These are phyloP conservation scores for Cyclotella baltica DNA, from an alignment of 108 stramenopile species.

Conservation along the genomic window DNA sequence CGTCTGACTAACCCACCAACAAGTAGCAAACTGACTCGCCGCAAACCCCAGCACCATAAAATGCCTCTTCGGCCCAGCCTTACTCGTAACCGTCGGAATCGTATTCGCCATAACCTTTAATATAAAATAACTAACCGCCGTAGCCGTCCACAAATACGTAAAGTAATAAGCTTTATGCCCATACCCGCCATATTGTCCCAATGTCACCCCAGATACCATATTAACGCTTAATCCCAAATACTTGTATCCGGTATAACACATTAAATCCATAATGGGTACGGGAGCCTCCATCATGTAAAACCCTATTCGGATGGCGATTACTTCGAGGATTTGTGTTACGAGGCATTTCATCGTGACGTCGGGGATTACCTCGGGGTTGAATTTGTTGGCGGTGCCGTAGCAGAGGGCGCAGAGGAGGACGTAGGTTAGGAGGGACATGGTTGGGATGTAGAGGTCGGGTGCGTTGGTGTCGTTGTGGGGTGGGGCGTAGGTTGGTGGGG, in stretches of 20 bases:
- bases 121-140: conserved; percentile 83
- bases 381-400: conserved; percentile 89
- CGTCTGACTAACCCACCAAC: conserved; percentile 92
- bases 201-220: conserved; percentile 73
- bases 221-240: conserved; percentile 86
- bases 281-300: conserved; percentile 89
- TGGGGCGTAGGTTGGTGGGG: conserved; percentile 61
- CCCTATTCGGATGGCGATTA: conserved; percentile 87
- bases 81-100: conserved; percentile 68
- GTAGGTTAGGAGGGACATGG: conserved; percentile 96
- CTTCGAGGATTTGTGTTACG: conserved; percentile 90
- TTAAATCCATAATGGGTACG: conserved; percentile 74
- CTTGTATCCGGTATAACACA: conserved; percentile 90
- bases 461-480: conserved; percentile 94
- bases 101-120: conserved; percentile 91
- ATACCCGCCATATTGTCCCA: conserved; percentile 68
- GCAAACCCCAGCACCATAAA: conserved; percentile 91
- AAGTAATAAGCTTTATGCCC: conserved; percentile 83
- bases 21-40: conserved; percentile 81
- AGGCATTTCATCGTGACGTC: conserved; percentile 91
- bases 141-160: conserved; percentile 85
- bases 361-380: conserved; percentile 92
- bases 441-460: conserved; percentile 97
- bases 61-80: conserved; percentile 83
- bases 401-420: conserved; percentile 91